A percentile compares a stretch with the other conserved stretches of the same genome.
Evolutionary conservation across 2,329 filamentous ascomycete genomes (phyloP).

Genomic region (Ceratocystis huliohia): DNA sequence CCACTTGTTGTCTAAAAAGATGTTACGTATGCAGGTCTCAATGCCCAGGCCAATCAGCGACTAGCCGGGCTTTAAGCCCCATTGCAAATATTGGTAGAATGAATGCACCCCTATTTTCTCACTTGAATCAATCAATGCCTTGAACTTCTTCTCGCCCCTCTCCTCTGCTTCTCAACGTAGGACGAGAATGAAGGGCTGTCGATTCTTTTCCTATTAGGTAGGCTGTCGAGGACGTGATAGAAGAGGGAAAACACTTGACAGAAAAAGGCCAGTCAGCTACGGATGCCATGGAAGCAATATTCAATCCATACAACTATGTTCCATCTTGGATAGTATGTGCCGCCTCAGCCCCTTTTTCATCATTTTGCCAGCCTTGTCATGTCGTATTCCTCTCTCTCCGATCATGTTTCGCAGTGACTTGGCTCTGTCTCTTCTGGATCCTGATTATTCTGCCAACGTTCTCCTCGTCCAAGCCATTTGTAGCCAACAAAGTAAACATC

Average conservation of each 20-base stretch:
- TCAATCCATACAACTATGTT: background rate
- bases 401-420: background rate
- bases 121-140: background rate
- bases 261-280: background rate
- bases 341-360: constrained; percentile 6
- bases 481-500: too few species aligned
- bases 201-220: background rate
- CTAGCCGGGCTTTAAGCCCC: background rate
- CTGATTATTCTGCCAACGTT: background rate
- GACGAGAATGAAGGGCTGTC: too few species aligned
- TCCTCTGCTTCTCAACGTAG: too few species aligned
- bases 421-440: background rate
- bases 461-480: too few species aligned
- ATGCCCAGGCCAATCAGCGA: background rate
- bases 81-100: background rate
- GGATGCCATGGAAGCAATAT: constrained; percentile 1
- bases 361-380: background rate
- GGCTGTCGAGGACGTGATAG: background rate
- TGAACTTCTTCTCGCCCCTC: background rate
- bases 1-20: background rate
- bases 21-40: constrained; percentile 9
- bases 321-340: background rate
- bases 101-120: background rate
- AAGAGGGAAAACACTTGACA: too few species aligned
- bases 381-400: background rate